Conservation (phyloP, 352 stramenopile species). For the Globisporangium paroecandrum region DNA sequence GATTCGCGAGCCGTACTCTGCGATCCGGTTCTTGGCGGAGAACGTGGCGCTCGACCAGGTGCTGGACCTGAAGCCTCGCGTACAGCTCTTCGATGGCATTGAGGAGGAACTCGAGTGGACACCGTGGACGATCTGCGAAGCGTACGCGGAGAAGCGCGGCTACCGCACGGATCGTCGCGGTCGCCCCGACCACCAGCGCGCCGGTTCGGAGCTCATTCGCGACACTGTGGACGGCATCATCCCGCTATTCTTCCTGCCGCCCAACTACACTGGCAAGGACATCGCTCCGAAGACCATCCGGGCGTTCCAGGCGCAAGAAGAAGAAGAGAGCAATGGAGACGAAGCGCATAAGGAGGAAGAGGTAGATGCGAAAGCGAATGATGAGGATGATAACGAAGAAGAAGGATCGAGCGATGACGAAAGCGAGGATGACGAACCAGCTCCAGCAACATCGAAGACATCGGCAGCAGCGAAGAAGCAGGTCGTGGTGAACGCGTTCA, state of each 20-base stretch:
- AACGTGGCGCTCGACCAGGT: constrained; percentile 67
- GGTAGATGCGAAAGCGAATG: constrained; percentile 19
- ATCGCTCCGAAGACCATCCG: constrained; percentile 35
- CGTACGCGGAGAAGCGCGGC: constrained; percentile 79
- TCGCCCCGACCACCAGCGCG: constrained; percentile 77
- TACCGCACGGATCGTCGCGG: constrained; percentile 78
- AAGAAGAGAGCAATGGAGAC: constrained; percentile 2
- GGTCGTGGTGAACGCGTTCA: constrained; percentile 77
- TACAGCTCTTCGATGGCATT: constrained; percentile 71
- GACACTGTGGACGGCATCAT: constrained; percentile 82
- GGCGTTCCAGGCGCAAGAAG: constrained; percentile 28
- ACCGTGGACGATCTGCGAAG: constrained; percentile 78
- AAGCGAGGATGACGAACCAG: constrained; percentile 7
- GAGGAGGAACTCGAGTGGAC: constrained; percentile 82
- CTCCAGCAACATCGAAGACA: not conserved
- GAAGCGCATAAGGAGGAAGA: constrained; percentile 20
- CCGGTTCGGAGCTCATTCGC: constrained; percentile 74
- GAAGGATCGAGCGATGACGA: constrained; percentile 9
- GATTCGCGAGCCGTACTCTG: constrained; percentile 87
- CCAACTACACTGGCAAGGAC: constrained; percentile 64
- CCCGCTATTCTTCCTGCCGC: constrained; percentile 76
- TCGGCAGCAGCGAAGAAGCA: not conserved
- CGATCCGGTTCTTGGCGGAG: constrained; percentile 82
- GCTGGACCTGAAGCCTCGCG: constrained; percentile 68
- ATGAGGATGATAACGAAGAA: constrained; percentile 14